A percentile compares a stretch with the other conserved stretches of the same genome.
Conservation (phyloP, 108 stramenopile species). For the Thalassiosira profunda region DNA sequence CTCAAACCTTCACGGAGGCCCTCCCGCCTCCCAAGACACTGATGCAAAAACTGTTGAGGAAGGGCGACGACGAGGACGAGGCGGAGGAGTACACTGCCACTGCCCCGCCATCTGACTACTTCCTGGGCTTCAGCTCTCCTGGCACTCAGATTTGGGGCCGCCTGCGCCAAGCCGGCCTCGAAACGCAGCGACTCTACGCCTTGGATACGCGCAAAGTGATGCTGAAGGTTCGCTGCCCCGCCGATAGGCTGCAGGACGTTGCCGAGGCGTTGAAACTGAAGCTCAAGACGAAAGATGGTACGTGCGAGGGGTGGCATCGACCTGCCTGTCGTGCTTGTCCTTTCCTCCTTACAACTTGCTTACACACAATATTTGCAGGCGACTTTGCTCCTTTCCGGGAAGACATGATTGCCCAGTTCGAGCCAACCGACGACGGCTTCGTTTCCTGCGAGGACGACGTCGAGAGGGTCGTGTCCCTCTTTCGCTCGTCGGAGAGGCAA, state of each 20-base stretch:
- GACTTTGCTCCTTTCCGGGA: slow-evolving; percentile 84
- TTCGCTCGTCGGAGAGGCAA: slow-evolving; percentile 85
- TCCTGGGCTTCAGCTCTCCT: slow-evolving; percentile 65
- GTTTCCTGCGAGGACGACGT: slow-evolving; percentile 57
- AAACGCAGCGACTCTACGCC: slow-evolving; percentile 80
- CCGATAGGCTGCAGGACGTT: slow-evolving; percentile 89
- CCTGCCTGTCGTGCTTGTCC: too few relatives aligned
- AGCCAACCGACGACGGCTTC: slow-evolving; percentile 54
- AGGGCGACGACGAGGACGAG: slow-evolving; percentile 41
- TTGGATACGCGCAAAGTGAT: slow-evolving; percentile 83
- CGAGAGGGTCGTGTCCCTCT: slow-evolving; percentile 63
- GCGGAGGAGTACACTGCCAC: slow-evolving; percentile 32
- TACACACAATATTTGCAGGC: slow-evolving; percentile 15
- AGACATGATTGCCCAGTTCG: slow-evolving; percentile 65
- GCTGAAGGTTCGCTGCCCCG: slow-evolving; percentile 91
- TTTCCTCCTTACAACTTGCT: too few relatives aligned
- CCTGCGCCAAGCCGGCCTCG: slow-evolving; percentile 87
- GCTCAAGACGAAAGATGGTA: slow-evolving; percentile 80
- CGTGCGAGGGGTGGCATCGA: too few relatives aligned
- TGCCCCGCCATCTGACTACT: slow-evolving; percentile 88
- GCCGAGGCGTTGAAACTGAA: slow-evolving; percentile 91
- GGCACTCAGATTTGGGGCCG: slow-evolving; percentile 86
- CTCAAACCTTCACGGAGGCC: slow-evolving; percentile 21
- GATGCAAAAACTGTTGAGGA: slow-evolving; percentile 50
- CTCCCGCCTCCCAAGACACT: slow-evolving; percentile 28